These are phyloP conservation scores for Polychytrium aggregatum DNA, from an alignment of 192 early-diverging fungal genomes.

Conservation along the genomic window DNA sequence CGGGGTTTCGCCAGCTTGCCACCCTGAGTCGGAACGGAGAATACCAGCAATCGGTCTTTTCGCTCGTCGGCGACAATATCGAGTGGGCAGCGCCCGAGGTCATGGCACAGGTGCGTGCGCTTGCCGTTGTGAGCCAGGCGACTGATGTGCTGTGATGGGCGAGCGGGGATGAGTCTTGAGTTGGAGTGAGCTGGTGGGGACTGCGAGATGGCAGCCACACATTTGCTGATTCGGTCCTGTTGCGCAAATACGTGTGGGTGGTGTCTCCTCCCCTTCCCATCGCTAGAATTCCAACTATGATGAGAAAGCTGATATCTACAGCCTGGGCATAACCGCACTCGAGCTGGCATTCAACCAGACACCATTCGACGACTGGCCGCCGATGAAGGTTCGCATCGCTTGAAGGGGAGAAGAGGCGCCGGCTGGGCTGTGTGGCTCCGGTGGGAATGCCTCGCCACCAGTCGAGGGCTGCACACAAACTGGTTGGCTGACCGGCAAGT, in stretches of 20 bases:
- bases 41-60: slow-evolving; percentile 33
- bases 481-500: background rate
- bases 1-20: slow-evolving; percentile 40
- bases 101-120: slow-evolving; percentile 31
- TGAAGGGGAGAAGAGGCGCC: no score
- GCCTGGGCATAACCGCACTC: slow-evolving; percentile 44
- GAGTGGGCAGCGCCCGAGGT: slow-evolving; percentile 52
- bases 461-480: no score
- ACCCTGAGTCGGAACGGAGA: slow-evolving; percentile 25
- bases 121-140: no score
- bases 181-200: no score
- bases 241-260: no score
- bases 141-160: no score
- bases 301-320: slow-evolving; percentile 45
- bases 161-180: no score
- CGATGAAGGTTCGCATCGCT: slow-evolving; percentile 39
- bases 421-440: no score
- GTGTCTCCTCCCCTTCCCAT: no score
- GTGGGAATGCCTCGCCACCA: no score
- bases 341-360: slow-evolving; percentile 44
- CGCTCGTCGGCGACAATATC: slow-evolving; percentile 41
- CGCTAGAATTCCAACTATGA: slow-evolving; percentile 34
- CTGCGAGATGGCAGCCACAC: no score
- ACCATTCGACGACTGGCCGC: slow-evolving; percentile 44
- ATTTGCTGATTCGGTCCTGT: no score